Percentiles rank a stretch among this genome's conserved stretches.
phyloP scores from a whole-genome alignment of 805 yeast genomes.

The Pichia scutulata region DNA sequence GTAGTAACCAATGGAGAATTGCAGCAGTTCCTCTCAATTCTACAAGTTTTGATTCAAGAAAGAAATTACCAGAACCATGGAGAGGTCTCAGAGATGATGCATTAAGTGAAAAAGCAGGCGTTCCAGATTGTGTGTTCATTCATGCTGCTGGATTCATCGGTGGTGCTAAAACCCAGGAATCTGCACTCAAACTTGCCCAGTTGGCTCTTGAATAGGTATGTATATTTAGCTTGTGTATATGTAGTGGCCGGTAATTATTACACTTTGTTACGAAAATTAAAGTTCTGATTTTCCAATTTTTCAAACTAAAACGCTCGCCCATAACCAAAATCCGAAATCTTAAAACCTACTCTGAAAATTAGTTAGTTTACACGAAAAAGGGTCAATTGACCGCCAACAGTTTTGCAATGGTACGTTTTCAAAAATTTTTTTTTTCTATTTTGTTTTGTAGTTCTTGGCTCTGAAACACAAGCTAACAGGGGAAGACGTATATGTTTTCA shows the following conservation, averaged over 20 bases:
- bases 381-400: not conserved
- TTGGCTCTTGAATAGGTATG: constrained; percentile 13
- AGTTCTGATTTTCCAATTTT: no score
- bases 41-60: constrained; percentile 75
- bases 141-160: constrained; percentile 98
- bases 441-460: not conserved
- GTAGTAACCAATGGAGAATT: constrained; percentile 70
- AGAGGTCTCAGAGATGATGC: constrained; percentile 93
- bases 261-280: no score
- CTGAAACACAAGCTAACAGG: no score
- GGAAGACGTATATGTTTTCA: no score
- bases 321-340: no score
- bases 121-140: constrained; percentile 80
- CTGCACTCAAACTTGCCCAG: constrained; percentile 67
- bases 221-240: not conserved
- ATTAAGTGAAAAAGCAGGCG: constrained; percentile 65
- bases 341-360: no score
- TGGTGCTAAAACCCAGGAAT: constrained; percentile 76
- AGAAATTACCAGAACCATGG: constrained; percentile 84
- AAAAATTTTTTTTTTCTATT: no score
- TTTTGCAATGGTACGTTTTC: not conserved
- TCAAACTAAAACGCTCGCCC: not conserved
- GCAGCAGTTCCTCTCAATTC: constrained; percentile 84
- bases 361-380: not conserved
- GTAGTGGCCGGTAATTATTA: no score